Percentiles rank a stretch among this genome's conserved stretches.
Conservation (phyloP, 2,329 filamentous ascomycete species). For the Fusarium falciforme region DNA sequence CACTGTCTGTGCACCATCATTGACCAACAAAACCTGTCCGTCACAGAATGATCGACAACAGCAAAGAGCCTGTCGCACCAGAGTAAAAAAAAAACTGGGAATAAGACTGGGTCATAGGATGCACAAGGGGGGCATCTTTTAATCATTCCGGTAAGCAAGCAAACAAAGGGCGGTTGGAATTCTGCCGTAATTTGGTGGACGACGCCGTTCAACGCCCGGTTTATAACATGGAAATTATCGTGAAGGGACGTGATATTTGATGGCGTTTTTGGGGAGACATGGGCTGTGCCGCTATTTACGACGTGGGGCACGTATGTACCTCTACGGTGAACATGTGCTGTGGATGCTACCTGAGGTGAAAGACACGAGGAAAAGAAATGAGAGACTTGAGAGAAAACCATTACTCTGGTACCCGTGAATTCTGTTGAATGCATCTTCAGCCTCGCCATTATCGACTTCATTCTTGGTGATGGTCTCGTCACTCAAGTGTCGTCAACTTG, state of each 20-base stretch:
- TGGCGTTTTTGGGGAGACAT: conserved; percentile 2
- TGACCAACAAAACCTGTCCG: neutral
- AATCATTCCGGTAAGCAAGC: neutral
- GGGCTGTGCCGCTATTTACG: neutral
- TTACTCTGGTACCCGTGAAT: neutral
- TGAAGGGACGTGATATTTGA: neutral
- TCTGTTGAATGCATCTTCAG: neutral
- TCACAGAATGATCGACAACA: neutral
- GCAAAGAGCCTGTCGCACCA: neutral
- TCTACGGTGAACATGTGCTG: neutral
- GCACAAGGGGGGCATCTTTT: neutral
- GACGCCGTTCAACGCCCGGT: conserved; percentile 4
- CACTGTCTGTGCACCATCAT: neutral
- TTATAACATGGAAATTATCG: conserved; percentile 7
- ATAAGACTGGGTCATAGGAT: neutral
- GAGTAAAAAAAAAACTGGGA: neutral
- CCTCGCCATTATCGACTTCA: neutral
- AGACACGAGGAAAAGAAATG: neutral
- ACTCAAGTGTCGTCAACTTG: neutral
- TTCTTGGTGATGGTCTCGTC: neutral
- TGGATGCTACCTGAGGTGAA: neutral
- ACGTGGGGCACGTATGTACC: neutral
- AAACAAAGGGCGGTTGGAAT: neutral
- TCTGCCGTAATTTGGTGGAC: neutral
- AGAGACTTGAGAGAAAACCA: neutral